Evolutionary conservation across 495 filamentous ascomycete genomes (phyloP), one percentile per base, ranked within the genome.

Genomic region (Tricharina praecox): DNA sequence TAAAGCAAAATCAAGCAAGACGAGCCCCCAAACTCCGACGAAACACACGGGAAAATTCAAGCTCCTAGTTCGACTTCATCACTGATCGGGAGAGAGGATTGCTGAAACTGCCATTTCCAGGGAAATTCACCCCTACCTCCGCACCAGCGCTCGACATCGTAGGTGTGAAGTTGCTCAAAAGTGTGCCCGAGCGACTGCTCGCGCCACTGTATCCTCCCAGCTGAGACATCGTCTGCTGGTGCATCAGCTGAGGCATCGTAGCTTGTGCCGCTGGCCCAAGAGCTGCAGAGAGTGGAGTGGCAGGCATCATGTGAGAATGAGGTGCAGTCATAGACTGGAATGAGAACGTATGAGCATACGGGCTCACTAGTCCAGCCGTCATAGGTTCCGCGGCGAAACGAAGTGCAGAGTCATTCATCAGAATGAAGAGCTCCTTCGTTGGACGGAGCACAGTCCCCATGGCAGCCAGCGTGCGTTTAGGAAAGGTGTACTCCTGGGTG

Each of bases 241-340:
- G 23, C 20, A 25, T n/a, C 47, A 46, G 11, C 48, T 37, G 11
- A 3, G 85, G 84, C 16, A 93, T 77, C 0, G 86, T 94, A 1
- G 86, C 85, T 60, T 90, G 83, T 13, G 83, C 84, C 30, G 86
- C 86, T 5, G 85, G 82, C 3, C 85, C 85, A 3, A 93, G 71
- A 11, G 85, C 85, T 13, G 85, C 85, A 54, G 81, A 87, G 48
- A 88, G 69, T 4, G 85, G 85, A 3, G 77, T 81, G 3, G 77
- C 69, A 25, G 74, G 76, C 8, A 78, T 47, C 20, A 49, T 49
- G 2, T 16, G 45, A n/a, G n/a, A n/a, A n/a, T n/a, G n/a, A 19
- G 26, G 25, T 45, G 50, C 41, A 10, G 45, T 47, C 51, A 59
- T 60, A 3, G 58, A 51, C 46, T 61, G 57, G 26, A 54, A 55